Percentiles rank a stretch among this genome's conserved stretches.
phyloP scores from a whole-genome alignment of 345 rosid species.

The Pistacia atlantica region DNA sequence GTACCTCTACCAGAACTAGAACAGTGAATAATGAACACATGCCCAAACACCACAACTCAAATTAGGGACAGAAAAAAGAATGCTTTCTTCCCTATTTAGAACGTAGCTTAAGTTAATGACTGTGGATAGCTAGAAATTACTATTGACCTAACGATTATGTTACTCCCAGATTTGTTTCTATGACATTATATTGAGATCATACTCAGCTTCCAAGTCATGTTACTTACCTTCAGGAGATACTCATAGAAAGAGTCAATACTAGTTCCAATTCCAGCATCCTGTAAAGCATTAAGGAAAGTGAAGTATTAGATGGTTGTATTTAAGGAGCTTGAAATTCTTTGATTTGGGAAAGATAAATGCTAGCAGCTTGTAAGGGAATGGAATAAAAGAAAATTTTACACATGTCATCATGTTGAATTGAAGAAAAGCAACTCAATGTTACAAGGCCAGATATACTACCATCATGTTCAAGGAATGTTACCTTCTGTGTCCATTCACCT shows the following conservation, averaged over 20 bases:
- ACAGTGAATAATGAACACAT: not conserved
- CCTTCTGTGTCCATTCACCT: conserved; percentile 99
- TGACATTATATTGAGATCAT: not conserved
- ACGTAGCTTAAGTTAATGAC: not conserved
- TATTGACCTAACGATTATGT: not conserved
- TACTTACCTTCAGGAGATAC: conserved; percentile 90
- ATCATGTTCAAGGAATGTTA: conserved; percentile 29
- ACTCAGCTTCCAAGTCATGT: conserved; percentile 6
- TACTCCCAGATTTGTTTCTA: not conserved
- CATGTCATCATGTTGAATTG: not conserved
- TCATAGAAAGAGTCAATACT: conserved; percentile 98
- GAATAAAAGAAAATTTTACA: not conserved
- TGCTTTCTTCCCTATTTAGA: not conserved
- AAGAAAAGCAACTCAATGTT: not conserved
- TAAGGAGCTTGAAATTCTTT: not conserved
- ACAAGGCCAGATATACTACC: not conserved
- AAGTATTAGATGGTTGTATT: conserved; percentile 4
- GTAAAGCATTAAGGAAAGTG: conserved; percentile 38
- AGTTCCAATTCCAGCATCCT: conserved; percentile 99
- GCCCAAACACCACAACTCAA: not conserved
- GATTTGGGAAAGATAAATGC: not conserved
- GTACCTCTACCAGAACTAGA: not conserved
- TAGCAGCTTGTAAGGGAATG: conserved; percentile 4
- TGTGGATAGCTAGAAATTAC: not conserved
- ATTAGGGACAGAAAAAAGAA: not conserved